These are phyloP conservation scores for Mucor velutinosus DNA, from an alignment of 371 early-diverging fungal genomes.

Conservation along the genomic window DNA sequence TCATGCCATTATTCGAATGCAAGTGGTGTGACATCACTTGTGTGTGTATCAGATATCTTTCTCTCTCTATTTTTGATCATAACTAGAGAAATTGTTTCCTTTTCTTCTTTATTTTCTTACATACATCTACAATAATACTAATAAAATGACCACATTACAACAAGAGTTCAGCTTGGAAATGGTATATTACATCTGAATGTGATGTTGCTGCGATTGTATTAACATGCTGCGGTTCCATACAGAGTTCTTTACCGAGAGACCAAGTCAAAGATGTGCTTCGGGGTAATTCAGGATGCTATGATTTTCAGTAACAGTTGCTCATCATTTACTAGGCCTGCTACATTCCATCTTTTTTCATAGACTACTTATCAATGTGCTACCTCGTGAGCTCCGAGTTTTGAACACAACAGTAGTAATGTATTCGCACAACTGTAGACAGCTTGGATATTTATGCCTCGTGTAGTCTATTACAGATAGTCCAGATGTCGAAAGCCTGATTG, in stretches of 20 bases:
- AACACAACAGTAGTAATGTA: slow-evolving; percentile 67
- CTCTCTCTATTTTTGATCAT: background rate
- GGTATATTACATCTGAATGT: background rate
- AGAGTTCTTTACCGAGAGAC: slow-evolving; percentile 55
- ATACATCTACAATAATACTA: background rate
- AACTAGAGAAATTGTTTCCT: background rate
- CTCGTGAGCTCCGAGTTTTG: slow-evolving; percentile 72
- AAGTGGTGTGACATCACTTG: slow-evolving; percentile 12
- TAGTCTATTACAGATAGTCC: slow-evolving; percentile 45
- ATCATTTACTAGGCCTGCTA: slow-evolving; percentile 56
- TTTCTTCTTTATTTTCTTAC: background rate
- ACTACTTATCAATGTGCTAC: slow-evolving; percentile 73
- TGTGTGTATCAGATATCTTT: background rate
- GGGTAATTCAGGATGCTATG: slow-evolving; percentile 40
- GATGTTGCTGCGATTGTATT: background rate
- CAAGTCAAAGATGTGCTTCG: slow-evolving; percentile 66
- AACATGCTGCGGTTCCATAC: background rate
- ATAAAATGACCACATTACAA: slow-evolving; percentile 10
- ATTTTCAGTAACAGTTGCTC: background rate
- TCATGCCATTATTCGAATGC: background rate
- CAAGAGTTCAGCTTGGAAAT: slow-evolving; percentile 26
- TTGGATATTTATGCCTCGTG: background rate
- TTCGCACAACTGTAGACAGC: background rate
- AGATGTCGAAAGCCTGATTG: slow-evolving; percentile 42
- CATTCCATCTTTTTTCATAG: slow-evolving; percentile 90